Evolutionary conservation across 2,329 filamentous ascomycete species (phyloP), one percentile per base, ranked within the genome.

Genomic region (Dactylellina cionopaga): DNA sequence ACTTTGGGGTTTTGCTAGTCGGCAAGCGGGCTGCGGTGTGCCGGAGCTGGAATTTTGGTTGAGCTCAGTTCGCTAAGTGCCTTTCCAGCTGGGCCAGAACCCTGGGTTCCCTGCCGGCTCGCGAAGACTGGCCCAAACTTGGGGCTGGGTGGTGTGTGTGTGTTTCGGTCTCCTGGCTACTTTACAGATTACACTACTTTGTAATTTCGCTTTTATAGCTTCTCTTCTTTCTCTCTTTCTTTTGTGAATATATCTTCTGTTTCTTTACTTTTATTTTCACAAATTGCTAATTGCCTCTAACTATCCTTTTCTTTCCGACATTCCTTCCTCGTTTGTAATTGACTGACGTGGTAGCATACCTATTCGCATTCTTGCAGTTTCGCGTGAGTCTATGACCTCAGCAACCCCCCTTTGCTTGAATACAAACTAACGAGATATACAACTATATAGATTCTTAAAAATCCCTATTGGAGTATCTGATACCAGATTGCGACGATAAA

Each of bases 11-110:
- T 59, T n/a, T 25, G 55, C 37, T 15, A 41, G 5, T 41, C 11
- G 25, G 25, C n/a, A 37, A 31, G 60, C 68, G 68, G 68, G 59
- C 68, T 65, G 68, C 68, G 68, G 68, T 72, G 39, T 19, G 68
- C 68, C 68, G 68, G 68, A 22, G 62, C 22, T 33, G n/a, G n/a
- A 25, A 41, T 17, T 55, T 59, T 58, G 62, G 62, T 55, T 52
- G 58, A 51, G 51, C 60, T 66, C 35, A 29, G 24, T 37, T 25
- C 27, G 46, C 44, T 33, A 31, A 31, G 39, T 31, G 47, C 19
- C 6, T 1, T n/a, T 52, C 15, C 24, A 29, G 24, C 52, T 41
- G 13, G 35, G 15, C 2, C 13, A 5, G 35, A 33, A 33, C 35
- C 55, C 24, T 25, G 22, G 43, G 17, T 33, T 31, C 29, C 31